phyloP scores from a whole-genome alignment of 1,284 basidiomycete species.

The Austroboletus niveus region DNA sequence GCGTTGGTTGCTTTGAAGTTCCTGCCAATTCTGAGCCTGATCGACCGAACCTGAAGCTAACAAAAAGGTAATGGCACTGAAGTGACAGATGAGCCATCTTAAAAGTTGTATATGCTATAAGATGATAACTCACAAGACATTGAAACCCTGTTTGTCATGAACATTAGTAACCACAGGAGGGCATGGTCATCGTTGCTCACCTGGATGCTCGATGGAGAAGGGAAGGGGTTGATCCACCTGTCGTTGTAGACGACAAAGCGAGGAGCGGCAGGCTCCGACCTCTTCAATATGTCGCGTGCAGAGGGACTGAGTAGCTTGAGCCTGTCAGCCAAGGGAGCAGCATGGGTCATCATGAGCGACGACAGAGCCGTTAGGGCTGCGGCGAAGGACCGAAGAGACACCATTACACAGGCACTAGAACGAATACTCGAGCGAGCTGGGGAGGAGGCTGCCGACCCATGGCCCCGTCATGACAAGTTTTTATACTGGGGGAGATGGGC shows the following conservation, averaged over 20 bases:
- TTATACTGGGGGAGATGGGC: conserved; percentile 13
- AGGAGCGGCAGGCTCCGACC: conserved; percentile 45
- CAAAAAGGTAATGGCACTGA: conserved; percentile 50
- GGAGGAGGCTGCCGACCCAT: background rate
- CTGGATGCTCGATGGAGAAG: conserved; percentile 39
- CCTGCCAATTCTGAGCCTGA: conserved; percentile 43
- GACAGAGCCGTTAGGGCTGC: conserved; percentile 7
- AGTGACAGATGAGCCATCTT: background rate
- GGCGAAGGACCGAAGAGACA: conserved; percentile 16
- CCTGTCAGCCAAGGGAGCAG: conserved; percentile 20
- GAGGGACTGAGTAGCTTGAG: conserved; percentile 18
- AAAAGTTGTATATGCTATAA: background rate
- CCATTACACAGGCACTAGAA: conserved; percentile 11
- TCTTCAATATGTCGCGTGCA: conserved; percentile 41
- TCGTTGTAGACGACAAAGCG: conserved; percentile 54
- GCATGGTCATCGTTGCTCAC: conserved; percentile 26
- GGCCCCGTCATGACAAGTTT: conserved; percentile 6
- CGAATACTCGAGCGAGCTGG: conserved; percentile 1
- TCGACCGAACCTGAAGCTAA: conserved; percentile 51
- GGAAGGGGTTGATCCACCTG: conserved; percentile 39
- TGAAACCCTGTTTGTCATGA: conserved; percentile 34
- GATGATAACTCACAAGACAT: conserved; percentile 36
- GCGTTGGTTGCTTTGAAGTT: conserved; percentile 42
- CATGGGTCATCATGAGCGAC: conserved; percentile 11
- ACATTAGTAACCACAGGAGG: conserved; percentile 1